These are phyloP conservation scores for Pseudonitzschia multiseries DNA, from an alignment of 108 stramenopile genomes.

Conservation along the genomic window DNA sequence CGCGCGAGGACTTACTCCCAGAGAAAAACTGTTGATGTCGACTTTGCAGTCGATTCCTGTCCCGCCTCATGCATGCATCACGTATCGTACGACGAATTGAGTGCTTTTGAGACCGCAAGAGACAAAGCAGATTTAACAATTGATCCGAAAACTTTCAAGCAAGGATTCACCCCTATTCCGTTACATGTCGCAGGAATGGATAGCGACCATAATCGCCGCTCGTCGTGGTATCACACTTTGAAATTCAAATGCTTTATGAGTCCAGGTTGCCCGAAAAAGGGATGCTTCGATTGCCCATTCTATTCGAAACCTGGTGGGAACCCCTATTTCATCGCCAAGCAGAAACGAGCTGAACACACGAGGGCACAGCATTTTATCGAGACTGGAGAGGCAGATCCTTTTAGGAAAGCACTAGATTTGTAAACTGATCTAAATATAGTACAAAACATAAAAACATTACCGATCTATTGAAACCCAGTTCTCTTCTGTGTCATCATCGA, in stretches of 20 bases:
- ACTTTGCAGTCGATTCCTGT: slow-evolving; percentile 60
- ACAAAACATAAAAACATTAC: neutral
- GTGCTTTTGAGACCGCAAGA: slow-evolving; percentile 65
- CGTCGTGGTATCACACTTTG: slow-evolving; percentile 72
- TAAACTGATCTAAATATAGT: slow-evolving; percentile 23
- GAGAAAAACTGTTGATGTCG: slow-evolving; percentile 53
- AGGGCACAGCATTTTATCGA: slow-evolving; percentile 64
- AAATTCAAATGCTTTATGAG: slow-evolving; percentile 62
- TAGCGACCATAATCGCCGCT: slow-evolving; percentile 69
- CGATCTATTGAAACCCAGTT: slow-evolving; percentile 31
- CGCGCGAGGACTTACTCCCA: slow-evolving; percentile 75
- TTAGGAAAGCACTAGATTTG: slow-evolving; percentile 64
- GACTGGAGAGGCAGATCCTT: slow-evolving; percentile 61
- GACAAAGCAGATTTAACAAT: slow-evolving; percentile 60
- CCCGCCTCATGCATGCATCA: slow-evolving; percentile 83
- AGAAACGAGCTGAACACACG: slow-evolving; percentile 50
- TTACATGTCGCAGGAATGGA: slow-evolving; percentile 71
- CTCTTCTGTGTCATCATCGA: slow-evolving; percentile 21
- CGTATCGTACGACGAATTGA: slow-evolving; percentile 65
- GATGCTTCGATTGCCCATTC: slow-evolving; percentile 80
- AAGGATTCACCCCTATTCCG: slow-evolving; percentile 31
- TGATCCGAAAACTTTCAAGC: slow-evolving; percentile 58
- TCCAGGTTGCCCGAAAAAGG: slow-evolving; percentile 63
- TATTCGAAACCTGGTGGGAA: slow-evolving; percentile 62
- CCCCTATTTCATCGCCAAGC: slow-evolving; percentile 60